Evolutionary conservation across 441 rosid genomes (phyloP).

Genomic region (Euphorbia corollata): DNA sequence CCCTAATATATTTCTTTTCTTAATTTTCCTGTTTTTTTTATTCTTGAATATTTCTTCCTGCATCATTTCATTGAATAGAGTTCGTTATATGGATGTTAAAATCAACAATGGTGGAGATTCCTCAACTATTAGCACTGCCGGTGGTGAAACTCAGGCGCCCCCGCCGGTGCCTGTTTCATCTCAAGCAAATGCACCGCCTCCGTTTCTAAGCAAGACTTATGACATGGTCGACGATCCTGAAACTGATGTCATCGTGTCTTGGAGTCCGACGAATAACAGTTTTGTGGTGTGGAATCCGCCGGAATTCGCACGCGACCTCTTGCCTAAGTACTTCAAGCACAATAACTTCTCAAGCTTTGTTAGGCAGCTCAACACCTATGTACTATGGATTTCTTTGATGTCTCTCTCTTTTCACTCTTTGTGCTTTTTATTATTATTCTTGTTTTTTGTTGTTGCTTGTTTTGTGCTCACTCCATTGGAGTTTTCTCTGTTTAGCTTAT

Average conservation of each 20-base stretch:
- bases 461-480: neutral
- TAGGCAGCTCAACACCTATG: slow-evolving; percentile 79
- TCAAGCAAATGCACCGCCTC: slow-evolving; percentile 64
- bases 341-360: slow-evolving; percentile 92
- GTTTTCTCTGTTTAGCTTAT: slow-evolving; percentile 6
- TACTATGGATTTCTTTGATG: slow-evolving; percentile 26
- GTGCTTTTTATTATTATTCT: too few relatives aligned
- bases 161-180: slow-evolving; percentile 46
- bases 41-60: neutral
- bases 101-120: slow-evolving; percentile 27
- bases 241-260: slow-evolving; percentile 62
- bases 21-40: too few relatives aligned
- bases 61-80: neutral
- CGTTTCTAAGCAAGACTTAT: slow-evolving; percentile 87
- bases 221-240: slow-evolving; percentile 86
- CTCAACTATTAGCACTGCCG: slow-evolving; percentile 29
- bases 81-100: slow-evolving; percentile 35
- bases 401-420: neutral
- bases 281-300: slow-evolving; percentile 93
- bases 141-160: slow-evolving; percentile 13
- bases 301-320: slow-evolving; percentile 68
- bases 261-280: slow-evolving; percentile 69
- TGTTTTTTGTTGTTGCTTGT: neutral
- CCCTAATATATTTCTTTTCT: slow-evolving; percentile 7
- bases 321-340: slow-evolving; percentile 86